Conservation (phyloP, 2,329 filamentous ascomycete genomes). For the Pseudophaeomoniella oleicola region DNA sequence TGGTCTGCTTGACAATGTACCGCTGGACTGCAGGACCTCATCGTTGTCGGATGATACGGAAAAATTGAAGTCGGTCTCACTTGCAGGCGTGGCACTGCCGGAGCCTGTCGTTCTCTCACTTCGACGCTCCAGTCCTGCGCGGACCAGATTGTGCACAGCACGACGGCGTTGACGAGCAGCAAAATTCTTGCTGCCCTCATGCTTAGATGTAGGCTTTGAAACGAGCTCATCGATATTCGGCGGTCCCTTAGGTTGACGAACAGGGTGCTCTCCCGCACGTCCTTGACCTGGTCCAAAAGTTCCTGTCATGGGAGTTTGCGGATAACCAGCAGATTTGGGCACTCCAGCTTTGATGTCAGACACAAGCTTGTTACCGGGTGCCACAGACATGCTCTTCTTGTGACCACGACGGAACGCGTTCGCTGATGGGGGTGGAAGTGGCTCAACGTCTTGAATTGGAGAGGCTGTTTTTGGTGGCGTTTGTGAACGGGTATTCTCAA, state of each 20-base stretch:
- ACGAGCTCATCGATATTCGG: constrained; percentile 83
- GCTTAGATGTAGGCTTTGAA: constrained; percentile 76
- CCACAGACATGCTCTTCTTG: constrained; percentile 73
- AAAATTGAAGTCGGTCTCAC: constrained; percentile 59
- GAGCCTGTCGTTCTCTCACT: constrained; percentile 44
- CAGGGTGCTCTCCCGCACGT: constrained; percentile 84
- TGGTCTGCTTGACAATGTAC: constrained; percentile 64
- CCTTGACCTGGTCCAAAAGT: constrained; percentile 86
- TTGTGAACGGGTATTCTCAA: constrained; percentile 42
- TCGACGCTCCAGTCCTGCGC: constrained; percentile 75
- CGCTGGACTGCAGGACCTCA: constrained; percentile 55
- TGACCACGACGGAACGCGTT: constrained; percentile 89
- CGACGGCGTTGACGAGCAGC: constrained; percentile 80
- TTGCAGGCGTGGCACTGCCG: constrained; percentile 78
- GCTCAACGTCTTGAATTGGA: constrained; percentile 52
- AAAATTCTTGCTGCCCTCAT: constrained; percentile 96
- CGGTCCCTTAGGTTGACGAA: constrained; percentile 83
- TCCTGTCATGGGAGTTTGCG: constrained; percentile 65
- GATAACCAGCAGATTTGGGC: constrained; percentile 68
- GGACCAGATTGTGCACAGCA: constrained; percentile 81
- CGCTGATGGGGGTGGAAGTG: constrained; percentile 73
- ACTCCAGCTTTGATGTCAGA: constrained; percentile 46
- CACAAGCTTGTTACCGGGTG: constrained; percentile 30
- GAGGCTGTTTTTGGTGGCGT: constrained; percentile 48
- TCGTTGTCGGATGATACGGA: constrained; percentile 56